Base-by-base conservation (phyloP, 1,139 yeast genomes). In the Hanseniaspora sp. region DNA sequence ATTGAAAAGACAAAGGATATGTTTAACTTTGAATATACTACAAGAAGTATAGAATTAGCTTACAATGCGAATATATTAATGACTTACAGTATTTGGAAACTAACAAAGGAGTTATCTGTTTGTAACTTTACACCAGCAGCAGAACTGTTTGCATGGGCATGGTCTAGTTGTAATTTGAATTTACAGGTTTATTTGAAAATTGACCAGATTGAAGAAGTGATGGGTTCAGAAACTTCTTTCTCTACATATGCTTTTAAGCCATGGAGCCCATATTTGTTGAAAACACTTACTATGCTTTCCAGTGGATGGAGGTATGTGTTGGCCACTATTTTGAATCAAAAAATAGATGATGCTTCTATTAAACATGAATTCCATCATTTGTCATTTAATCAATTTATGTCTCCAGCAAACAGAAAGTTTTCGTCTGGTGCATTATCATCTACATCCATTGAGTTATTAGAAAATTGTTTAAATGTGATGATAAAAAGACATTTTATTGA, bases 231-330 rank as follows among this genome's bases (percentile, higher is more conserved):
- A 23, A 46, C n/a, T 15, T 28, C 34, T n/a, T 43, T 43, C 15
- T 6, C 23, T 12, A 30, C n/a, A 6, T 11, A 30, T n/a, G 23
- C 30, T 23, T 30, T 18, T 4, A 30, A 43, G 9, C 35, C 37
- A n/a, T 28, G 17, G 23, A 43, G 46, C 0, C 86, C 86, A 0
- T 67, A 69, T 17, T 59, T 74, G 11, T 72, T 80, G 4, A 71
- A 78, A 46, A 76, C 77, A 40, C 74, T 78, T 0, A 71, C 83
- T 12, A 73, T 81, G 58, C 90, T 90, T 0, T 71, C 83, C 0
- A 72, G 85, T 34, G 80, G 87, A 0, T 68, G 83, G 28, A 67
- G 94, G 38, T 74, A 78, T 46, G 77, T 81, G 0, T 66, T 82
- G 8, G 84, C 87, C 0, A 72, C 82, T 59, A 71, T 80, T 17